phyloP scores from a whole-genome alignment of 176 grass and related monocot species.

The Cenchrus americanus region DNA sequence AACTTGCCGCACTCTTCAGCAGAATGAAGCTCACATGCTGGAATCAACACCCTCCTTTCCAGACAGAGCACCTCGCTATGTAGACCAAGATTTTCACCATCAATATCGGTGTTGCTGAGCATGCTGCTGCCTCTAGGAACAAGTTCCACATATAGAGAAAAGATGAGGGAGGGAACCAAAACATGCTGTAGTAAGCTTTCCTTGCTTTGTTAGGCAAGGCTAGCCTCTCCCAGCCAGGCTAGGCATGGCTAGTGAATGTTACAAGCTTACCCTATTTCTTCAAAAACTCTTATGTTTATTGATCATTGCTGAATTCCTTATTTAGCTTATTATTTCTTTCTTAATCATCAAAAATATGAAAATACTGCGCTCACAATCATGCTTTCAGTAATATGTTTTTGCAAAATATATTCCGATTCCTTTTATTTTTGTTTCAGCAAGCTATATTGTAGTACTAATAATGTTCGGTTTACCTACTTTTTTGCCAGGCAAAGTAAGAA shows the following conservation, averaged over 20 bases:
- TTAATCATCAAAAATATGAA: not conserved
- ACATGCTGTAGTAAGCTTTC: not conserved
- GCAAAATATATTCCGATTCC: not conserved
- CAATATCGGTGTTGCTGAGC: not conserved
- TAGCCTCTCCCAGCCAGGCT: not conserved
- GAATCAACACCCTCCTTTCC: not conserved
- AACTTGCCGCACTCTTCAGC: not conserved
- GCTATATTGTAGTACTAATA: conserved; percentile 32
- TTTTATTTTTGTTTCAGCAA: conserved; percentile 1
- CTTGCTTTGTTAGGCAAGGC: not conserved
- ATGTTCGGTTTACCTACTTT: conserved; percentile 26
- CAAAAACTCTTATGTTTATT: conserved; percentile 24
- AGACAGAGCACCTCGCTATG: not conserved
- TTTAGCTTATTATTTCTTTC: not conserved
- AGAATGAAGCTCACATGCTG: not conserved
- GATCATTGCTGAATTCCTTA: not conserved
- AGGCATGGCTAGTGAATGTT: not conserved
- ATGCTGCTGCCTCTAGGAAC: not conserved
- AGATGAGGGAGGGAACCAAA: not conserved
- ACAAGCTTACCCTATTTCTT: conserved; percentile 3
- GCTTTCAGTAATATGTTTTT: conserved; percentile 6
- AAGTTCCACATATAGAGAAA: not conserved
- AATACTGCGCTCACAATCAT: not conserved
- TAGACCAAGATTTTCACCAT: not conserved
- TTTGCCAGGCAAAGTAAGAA: conserved; percentile 83